Percentiles rank a stretch among this genome's conserved stretches.
These are phyloP conservation scores for Raphanus sativus DNA, from an alignment of 345 rosid genomes.

Conservation along the genomic window DNA sequence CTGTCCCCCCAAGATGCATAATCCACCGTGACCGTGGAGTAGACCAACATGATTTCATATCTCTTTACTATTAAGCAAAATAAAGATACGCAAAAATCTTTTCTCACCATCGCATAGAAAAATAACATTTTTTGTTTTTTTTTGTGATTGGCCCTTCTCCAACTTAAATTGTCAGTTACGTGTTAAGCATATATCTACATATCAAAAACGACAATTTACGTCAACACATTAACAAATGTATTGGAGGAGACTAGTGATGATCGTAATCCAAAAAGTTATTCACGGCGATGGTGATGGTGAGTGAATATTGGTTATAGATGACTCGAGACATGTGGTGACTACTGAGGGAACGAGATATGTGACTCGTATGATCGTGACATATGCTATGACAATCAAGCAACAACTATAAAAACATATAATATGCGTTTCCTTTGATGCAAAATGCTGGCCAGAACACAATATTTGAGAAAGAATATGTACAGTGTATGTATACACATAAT, in stretches of 20 bases:
- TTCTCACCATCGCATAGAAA: neutral
- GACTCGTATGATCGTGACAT: conserved; percentile 6
- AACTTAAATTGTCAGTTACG: too few species aligned
- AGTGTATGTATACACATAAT: neutral
- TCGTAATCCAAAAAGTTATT: neutral
- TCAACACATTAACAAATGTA: neutral
- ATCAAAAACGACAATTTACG: conserved; percentile 18
- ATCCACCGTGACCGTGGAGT: conserved; percentile 13
- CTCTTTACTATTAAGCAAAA: conserved; percentile 9
- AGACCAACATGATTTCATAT: conserved; percentile 18
- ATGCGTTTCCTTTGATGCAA: conserved; percentile 12
- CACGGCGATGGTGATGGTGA: neutral
- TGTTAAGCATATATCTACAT: too few species aligned
- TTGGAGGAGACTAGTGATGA: conserved; percentile 14
- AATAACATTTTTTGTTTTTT: neutral
- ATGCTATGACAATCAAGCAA: conserved; percentile 5
- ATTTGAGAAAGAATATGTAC: neutral
- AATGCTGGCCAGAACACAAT: conserved; percentile 8
- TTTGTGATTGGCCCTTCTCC: conserved; percentile 18
- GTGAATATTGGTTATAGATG: conserved; percentile 1
- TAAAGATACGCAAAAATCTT: conserved; percentile 33
- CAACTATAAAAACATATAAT: neutral
- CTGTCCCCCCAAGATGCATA: neutral
- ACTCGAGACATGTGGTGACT: conserved; percentile 13
- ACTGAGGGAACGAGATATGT: neutral